Evolutionary conservation across 495 filamentous ascomycete genomes (phyloP), one percentile per base, ranked within the genome.

Genomic region (Trichoderma parareesei): DNA sequence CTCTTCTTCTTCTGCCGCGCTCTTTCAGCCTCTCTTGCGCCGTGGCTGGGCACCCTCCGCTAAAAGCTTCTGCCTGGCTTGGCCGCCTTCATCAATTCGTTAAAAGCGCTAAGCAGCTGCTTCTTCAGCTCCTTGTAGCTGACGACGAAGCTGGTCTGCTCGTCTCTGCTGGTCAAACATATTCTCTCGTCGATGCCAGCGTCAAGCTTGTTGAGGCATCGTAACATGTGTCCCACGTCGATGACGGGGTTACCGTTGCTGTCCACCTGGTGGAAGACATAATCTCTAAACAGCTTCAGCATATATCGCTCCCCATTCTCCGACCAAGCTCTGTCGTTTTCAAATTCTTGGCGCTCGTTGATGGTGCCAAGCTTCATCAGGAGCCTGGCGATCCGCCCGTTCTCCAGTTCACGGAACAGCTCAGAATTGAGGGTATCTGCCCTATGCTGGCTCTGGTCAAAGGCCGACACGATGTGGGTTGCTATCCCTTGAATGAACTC

Each of bases 261-360:
- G 69, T 97, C 91, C 35, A 97, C 91, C 65, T 93, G 91, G 74
- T 98, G 94, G 75, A 97, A 98, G 62, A 97, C 89, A 66, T 95
- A 97, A 74, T 98, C 95, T 53, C 94, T 87, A 81, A 98, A 97
- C 41, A 98, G 81, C 75, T 95, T 95, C 63, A 98, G 76, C 69
- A 87, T 88, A 71, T 95, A 96, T n/a, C 92, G 84, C 67, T 96
- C 90, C 2, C 92, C 92, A 27, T 85, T 93, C 74, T 96, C 92
- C 14, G 90, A 88, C 92, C 92, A 98, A 61, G 85, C 82, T 18
- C 78, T 78, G 62, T 90, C 85, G 37, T 85, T 81, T 33, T 90
- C 89, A 64, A 87, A 87, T 70, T 97, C 93, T 2, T 90, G 91
- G 5, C 94, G 88, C 70, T 98, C 94, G 69, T 90, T 91, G 68